A percentile compares a stretch with the other conserved stretches of the same genome.
Conservation (phyloP, 163 green algal genomes). For the Chlamydomonas reinhardtii region DNA sequence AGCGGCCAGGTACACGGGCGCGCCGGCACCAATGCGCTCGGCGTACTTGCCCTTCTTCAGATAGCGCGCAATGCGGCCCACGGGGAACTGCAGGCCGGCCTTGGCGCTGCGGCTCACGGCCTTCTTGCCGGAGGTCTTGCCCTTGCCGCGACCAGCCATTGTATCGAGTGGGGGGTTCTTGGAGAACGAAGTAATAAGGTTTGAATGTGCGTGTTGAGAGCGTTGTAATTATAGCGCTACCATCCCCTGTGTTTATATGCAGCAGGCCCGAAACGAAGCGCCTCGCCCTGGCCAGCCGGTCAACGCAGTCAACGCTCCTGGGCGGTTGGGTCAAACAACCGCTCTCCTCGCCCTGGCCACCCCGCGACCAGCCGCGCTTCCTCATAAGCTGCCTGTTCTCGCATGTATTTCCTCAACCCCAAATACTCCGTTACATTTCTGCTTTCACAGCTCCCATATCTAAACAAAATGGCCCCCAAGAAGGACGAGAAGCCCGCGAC, state of each 20-base stretch:
- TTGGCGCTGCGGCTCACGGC: slow-evolving; percentile 71
- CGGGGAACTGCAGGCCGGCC: slow-evolving; percentile 96
- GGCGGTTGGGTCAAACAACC: not conserved
- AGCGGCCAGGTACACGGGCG: slow-evolving; percentile 88
- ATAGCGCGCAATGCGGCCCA: slow-evolving; percentile 93
- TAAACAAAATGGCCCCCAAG: not conserved
- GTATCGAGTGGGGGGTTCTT: not conserved
- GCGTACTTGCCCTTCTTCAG: slow-evolving; percentile 96
- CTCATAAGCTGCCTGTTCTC: not conserved
- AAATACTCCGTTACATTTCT: not conserved
- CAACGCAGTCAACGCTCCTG: not conserved
- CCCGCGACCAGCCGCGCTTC: not conserved
- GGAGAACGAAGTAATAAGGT: too few relatives aligned
- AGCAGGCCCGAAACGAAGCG: not conserved
- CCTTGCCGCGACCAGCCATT: slow-evolving; percentile 20
- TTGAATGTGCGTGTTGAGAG: too few relatives aligned
- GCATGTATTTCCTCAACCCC: not conserved
- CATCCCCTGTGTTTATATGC: not conserved
- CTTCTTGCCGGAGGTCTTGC: slow-evolving; percentile 16
- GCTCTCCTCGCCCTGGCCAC: not conserved
- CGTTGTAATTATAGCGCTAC: not conserved
- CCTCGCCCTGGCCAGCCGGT: not conserved
- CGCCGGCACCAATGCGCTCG: slow-evolving; percentile 80
- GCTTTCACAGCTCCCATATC: too few relatives aligned
- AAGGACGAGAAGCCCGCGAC: not conserved